Evolutionary conservation across 192 early-diverging fungal species (phyloP).

Genomic region (Funneliformis geosporum): DNA sequence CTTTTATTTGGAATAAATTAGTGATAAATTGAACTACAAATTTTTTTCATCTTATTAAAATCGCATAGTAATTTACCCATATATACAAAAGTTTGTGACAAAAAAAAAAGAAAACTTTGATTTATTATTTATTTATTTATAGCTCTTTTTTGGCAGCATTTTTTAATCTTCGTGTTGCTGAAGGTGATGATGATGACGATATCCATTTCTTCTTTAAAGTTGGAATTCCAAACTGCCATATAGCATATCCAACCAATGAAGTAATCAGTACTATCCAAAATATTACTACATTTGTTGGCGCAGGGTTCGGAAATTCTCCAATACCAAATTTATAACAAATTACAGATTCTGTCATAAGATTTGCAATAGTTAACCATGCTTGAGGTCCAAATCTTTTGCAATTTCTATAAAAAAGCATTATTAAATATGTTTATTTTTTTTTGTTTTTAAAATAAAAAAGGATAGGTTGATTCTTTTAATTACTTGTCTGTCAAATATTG

Average conservation of each 20-base stretch:
- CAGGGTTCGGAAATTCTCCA: constrained; percentile 82
- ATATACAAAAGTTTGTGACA: too few species aligned
- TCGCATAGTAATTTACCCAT: too few species aligned
- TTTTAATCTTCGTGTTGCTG: not conserved
- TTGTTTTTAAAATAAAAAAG: not conserved
- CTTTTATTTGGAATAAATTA: too few species aligned
- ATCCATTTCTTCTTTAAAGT: constrained; percentile 3
- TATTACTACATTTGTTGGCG: constrained; percentile 65
- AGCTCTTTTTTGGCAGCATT: not conserved
- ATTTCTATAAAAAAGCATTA: constrained; percentile 44
- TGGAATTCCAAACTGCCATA: constrained; percentile 68
- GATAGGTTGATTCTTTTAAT: not conserved
- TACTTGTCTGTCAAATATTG: constrained; percentile 74
- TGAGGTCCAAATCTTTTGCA: constrained; percentile 92
- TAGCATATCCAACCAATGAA: constrained; percentile 65
- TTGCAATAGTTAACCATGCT: constrained; percentile 87
- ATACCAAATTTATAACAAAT: constrained; percentile 88
- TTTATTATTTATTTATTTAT: not conserved
- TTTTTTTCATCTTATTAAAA: too few species aligned
- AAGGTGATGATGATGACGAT: not conserved
- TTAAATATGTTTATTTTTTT: not conserved
- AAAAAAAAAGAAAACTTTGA: too few species aligned
- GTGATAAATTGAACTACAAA: too few species aligned
- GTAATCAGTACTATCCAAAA: constrained; percentile 73
- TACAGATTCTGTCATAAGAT: constrained; percentile 87